Evolutionary conservation across 495 filamentous ascomycete species (phyloP), one percentile per base, ranked within the genome.

Genomic region (Bathelium albidoporum): DNA sequence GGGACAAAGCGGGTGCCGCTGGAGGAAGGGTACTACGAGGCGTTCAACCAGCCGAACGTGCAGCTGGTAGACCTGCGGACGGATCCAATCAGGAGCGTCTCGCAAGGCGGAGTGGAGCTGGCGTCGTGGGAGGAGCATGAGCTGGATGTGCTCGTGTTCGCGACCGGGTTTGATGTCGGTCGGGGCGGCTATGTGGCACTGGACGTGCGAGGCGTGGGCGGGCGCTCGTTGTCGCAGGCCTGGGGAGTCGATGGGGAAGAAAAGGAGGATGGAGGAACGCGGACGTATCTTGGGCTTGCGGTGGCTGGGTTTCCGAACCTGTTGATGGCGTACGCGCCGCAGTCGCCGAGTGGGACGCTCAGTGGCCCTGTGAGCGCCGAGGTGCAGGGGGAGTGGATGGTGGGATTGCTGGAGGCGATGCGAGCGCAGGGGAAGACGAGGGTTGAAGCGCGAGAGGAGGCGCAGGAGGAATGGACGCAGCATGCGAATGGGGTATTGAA

Each of bases 331-430:
- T 81, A 80, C 67, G 82, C 82, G 0, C 76, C 78, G 14, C 78
- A 80, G 39, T 76, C 70, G 1, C 79, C 79, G 1, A 80, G 78
- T 0, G 73, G 77, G 0, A 73, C 84, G 32, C 70, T 71, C 44
- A 85, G 84, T 67, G 81, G 81, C 1, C 82, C 83, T 0, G 74
- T 75, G 1, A 75, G 68, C 20, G 73, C 81, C 29, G 81, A 84
- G 65, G 70, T 80, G 43, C 78, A 86, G 66, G 80, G 76, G 18
- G 69, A 78, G n/a, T 84, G 77, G 78, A 81, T 86, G 58, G 75
- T 71, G 36, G 74, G 78, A 2, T 69, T 63, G 7, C 79, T 85
- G 32, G 67, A 72, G 12, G 73, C 74, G 59, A 72, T 83, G 65
- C 53, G 70, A n/a, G 32, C 64, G 0, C 61, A 75, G 0, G 74